A percentile compares a stretch with the other conserved stretches of the same genome.
Evolutionary conservation across 805 yeast species (phyloP).

Genomic region (Wickerhamiella spandovensis): DNA sequence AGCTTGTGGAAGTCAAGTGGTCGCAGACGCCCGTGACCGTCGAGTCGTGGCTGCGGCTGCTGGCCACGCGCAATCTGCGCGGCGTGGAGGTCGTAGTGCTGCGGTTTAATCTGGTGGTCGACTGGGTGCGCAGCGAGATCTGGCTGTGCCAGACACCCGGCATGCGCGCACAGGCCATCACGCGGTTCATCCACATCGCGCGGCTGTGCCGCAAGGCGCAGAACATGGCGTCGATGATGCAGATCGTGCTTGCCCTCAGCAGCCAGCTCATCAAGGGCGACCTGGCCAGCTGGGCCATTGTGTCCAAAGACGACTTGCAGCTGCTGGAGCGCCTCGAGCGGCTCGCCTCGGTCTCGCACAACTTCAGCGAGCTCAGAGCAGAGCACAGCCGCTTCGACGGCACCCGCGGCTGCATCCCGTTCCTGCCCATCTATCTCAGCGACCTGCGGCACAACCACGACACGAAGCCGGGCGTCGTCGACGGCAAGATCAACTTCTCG

Average conservation of each 20-base stretch:
- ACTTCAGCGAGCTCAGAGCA: conserved; percentile 54
- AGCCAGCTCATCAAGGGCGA: conserved; percentile 41
- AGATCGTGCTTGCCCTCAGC: conserved; percentile 67
- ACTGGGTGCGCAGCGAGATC: conserved; percentile 86
- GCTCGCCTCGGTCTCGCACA: conserved; percentile 59
- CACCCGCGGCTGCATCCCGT: conserved; percentile 74
- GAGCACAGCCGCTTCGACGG: conserved; percentile 48
- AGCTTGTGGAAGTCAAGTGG: conserved; percentile 67
- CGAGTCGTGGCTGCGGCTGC: conserved; percentile 70
- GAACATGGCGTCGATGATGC: conserved; percentile 79
- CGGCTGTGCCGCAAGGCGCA: conserved; percentile 57
- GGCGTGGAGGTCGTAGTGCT: conserved; percentile 76
- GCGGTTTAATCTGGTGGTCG: conserved; percentile 76
- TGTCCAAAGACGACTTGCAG: conserved; percentile 60
- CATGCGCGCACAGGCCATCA: conserved; percentile 56
- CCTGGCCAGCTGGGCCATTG: conserved; percentile 57
- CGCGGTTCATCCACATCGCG: conserved; percentile 80
- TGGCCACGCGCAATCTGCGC: conserved; percentile 42
- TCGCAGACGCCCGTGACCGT: conserved; percentile 37
- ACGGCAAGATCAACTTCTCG: conserved; percentile 52
- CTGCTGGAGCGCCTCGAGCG: conserved; percentile 55
- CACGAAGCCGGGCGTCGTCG: conserved; percentile 40
- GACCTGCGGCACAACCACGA: conserved; percentile 62
- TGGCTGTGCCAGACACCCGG: conserved; percentile 47
- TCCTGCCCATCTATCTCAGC: conserved; percentile 71